Percentiles rank a stretch among this genome's conserved stretches.
Evolutionary conservation across 2,329 filamentous ascomycete genomes (phyloP).

Genomic region (Dothiorella sarmentorum): DNA sequence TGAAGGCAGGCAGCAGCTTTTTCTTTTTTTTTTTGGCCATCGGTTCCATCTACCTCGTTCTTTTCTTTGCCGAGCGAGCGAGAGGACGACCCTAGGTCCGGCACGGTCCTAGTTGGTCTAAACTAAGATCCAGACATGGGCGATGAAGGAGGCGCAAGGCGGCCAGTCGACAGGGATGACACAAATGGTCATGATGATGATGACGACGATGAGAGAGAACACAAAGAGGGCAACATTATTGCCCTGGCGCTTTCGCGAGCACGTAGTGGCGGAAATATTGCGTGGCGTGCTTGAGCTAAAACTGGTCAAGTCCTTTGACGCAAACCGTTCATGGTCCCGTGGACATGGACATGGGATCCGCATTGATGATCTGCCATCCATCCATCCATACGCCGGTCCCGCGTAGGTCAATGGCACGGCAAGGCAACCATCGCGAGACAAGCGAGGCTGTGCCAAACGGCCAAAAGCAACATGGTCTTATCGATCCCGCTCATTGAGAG

Average conservation of each 20-base stretch:
- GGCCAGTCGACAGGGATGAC: too few species aligned
- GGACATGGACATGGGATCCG: constrained; percentile 16
- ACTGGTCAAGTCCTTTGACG: constrained; percentile 5
- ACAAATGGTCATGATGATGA: too few species aligned
- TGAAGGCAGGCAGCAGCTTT: too few species aligned
- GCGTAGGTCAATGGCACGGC: constrained; percentile 6
- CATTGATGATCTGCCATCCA: constrained; percentile 6
- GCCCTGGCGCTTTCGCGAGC: not conserved
- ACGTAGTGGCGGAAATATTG: constrained; percentile 12
- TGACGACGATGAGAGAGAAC: not conserved
- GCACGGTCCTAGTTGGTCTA: not conserved
- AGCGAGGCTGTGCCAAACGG: not conserved
- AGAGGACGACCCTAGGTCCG: too few species aligned
- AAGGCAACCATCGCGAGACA: not conserved
- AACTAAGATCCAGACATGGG: not conserved
- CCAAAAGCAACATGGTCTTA: not conserved
- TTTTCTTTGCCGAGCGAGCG: too few species aligned
- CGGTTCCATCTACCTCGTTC: too few species aligned
- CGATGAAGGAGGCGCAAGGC: too few species aligned
- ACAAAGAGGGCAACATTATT: not conserved
- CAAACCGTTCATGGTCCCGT: constrained; percentile 15
- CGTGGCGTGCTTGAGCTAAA: constrained; percentile 9
- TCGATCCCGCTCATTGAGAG: constrained; percentile 6
- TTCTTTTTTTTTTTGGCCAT: too few species aligned
- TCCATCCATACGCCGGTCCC: constrained; percentile 10